phyloP scores from a whole-genome alignment of 495 filamentous ascomycete genomes.

The Penicillium desertorum region DNA sequence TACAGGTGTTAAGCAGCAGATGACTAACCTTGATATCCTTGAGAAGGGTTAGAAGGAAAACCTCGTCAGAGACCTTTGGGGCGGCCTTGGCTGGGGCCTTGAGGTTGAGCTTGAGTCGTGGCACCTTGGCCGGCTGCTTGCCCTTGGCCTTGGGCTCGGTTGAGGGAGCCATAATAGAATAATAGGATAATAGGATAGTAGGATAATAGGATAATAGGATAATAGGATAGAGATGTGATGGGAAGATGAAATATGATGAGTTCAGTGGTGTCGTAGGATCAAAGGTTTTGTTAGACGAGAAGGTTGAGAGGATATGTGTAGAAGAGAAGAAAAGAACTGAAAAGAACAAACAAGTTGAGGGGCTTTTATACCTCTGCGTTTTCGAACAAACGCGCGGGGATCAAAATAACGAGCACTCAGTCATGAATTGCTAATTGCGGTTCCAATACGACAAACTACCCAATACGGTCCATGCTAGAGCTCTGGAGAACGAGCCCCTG shows the following conservation, averaged over 20 bases:
- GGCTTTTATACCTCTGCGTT: neutral
- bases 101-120: neutral
- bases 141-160: no score
- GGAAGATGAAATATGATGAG: no score
- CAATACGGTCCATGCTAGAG: neutral
- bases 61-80: neutral
- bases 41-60: neutral
- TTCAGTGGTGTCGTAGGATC: no score
- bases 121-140: no score
- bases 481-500: neutral
- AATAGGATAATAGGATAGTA: no score
- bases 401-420: neutral
- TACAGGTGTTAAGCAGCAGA: neutral
- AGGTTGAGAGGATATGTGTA: no score
- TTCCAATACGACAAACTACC: neutral
- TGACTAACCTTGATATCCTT: neutral
- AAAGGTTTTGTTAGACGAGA: no score
- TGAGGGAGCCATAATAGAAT: no score
- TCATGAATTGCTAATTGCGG: neutral
- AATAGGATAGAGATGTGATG: no score
- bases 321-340: no score
- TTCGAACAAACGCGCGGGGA: neutral
- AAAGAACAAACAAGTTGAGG: neutral
- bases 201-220: no score
- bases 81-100: neutral